A percentile compares a stretch with the other conserved stretches of the same genome.
Conservation (phyloP, 805 yeast genomes). For the Barnettozyma botsteinii region DNA sequence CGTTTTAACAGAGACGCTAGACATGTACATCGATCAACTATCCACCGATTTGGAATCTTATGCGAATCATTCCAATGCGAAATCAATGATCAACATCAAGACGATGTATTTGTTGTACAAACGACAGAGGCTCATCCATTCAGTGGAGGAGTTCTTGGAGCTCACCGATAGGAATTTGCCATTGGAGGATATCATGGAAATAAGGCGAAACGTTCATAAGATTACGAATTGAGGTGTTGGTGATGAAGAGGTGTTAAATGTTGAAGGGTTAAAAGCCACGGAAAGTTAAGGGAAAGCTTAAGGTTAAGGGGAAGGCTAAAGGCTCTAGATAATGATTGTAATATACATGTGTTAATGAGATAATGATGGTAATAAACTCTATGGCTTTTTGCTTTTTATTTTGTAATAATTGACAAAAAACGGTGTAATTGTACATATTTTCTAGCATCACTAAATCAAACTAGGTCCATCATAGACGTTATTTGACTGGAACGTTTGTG, state of each 20-base stretch:
- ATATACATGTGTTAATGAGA: too few relatives aligned
- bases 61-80: slow-evolving; percentile 28
- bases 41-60: slow-evolving; percentile 27
- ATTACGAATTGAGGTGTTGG: neutral
- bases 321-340: too few relatives aligned
- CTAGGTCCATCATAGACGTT: slow-evolving; percentile 9
- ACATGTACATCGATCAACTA: slow-evolving; percentile 25
- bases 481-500: neutral
- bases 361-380: too few relatives aligned
- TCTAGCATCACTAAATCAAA: slow-evolving; percentile 1
- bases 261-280: too few relatives aligned
- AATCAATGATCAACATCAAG: slow-evolving; percentile 22
- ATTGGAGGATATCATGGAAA: slow-evolving; percentile 24
- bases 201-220: slow-evolving; percentile 22
- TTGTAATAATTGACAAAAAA: neutral
- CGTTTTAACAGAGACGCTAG: slow-evolving; percentile 22
- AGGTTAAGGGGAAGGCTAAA: too few relatives aligned
- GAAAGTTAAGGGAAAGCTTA: too few relatives aligned
- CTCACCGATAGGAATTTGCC: slow-evolving; percentile 27
- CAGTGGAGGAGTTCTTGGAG: slow-evolving; percentile 17
- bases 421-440: neutral
- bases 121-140: slow-evolving; percentile 25
- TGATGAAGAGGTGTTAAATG: too few relatives aligned
- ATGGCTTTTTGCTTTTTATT: too few relatives aligned
- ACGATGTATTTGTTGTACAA: slow-evolving; percentile 26